These are phyloP conservation scores for Candida insectalens DNA, from an alignment of 805 yeast species.

Conservation along the genomic window DNA sequence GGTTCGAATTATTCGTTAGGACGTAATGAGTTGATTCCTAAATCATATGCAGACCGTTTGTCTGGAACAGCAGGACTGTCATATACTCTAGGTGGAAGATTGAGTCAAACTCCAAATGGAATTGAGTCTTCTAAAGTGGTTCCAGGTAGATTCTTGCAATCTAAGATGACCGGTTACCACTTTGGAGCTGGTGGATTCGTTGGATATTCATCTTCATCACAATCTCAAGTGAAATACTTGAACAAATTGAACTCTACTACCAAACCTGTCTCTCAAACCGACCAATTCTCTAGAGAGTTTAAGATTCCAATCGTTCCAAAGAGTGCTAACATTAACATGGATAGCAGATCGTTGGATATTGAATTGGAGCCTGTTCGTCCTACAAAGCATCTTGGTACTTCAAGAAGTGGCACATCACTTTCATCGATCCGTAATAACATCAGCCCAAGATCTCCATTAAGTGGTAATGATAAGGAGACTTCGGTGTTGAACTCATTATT, in stretches of 20 bases:
- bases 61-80: constrained; percentile 73
- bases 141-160: constrained; percentile 57
- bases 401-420: constrained; percentile 3
- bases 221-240: constrained; percentile 16
- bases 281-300: constrained; percentile 20
- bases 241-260: constrained; percentile 10
- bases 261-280: constrained; percentile 15
- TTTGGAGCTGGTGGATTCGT: constrained; percentile 51
- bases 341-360: constrained; percentile 13
- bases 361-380: constrained; percentile 17
- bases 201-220: constrained; percentile 16
- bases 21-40: constrained; percentile 7
- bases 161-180: constrained; percentile 28
- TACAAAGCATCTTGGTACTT: constrained; percentile 3
- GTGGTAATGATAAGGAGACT: constrained; percentile 12
- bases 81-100: constrained; percentile 58
- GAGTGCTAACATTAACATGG: constrained; percentile 16
- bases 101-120: constrained; percentile 66
- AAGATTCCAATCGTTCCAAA: constrained; percentile 19
- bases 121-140: constrained; percentile 38
- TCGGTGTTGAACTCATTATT: constrained; percentile 15
- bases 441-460: constrained; percentile 14
- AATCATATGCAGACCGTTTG: constrained; percentile 13
- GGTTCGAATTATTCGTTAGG: constrained; percentile 1
- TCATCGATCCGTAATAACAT: constrained; percentile 8